Conservation (phyloP, 106 monocot species). For the Dendrobium catenatum region DNA sequence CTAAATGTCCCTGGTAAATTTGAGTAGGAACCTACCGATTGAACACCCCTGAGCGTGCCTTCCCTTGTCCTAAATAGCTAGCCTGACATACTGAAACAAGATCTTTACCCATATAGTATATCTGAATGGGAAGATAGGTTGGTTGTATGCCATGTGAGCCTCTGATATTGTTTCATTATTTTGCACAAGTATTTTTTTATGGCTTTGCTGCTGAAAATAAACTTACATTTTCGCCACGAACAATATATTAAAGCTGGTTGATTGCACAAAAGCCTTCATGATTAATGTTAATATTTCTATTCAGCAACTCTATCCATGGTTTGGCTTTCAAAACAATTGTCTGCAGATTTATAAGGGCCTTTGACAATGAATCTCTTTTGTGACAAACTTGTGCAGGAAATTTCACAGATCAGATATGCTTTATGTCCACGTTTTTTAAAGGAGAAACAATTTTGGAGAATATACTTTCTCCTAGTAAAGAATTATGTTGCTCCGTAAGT, state of each 20-base stretch:
- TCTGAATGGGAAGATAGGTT: too few relatives aligned
- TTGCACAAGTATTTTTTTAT: too few relatives aligned
- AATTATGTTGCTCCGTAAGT: constrained; percentile 71
- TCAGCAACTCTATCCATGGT: neutral
- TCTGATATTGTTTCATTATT: too few relatives aligned
- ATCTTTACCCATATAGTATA: too few relatives aligned
- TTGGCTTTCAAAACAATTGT: neutral
- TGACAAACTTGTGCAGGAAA: constrained; percentile 39
- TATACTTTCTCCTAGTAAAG: constrained; percentile 85
- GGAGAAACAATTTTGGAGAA: constrained; percentile 80
- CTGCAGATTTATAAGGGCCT: neutral
- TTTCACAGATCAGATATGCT: constrained; percentile 61
- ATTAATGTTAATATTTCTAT: neutral
- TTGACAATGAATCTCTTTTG: neutral
- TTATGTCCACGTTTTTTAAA: constrained; percentile 72
- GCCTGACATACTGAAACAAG: too few relatives aligned
- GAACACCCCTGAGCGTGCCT: too few relatives aligned
- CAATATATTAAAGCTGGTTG: neutral
- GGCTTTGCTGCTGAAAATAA: too few relatives aligned
- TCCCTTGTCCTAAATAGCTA: too few relatives aligned
- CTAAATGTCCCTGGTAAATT: too few relatives aligned
- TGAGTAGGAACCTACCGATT: too few relatives aligned
- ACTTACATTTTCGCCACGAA: neutral
- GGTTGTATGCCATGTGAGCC: neutral
- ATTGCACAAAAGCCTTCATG: neutral